Conservation (phyloP, 2,329 filamentous ascomycete species). For the Aspergillus hiratsukae region DNA sequence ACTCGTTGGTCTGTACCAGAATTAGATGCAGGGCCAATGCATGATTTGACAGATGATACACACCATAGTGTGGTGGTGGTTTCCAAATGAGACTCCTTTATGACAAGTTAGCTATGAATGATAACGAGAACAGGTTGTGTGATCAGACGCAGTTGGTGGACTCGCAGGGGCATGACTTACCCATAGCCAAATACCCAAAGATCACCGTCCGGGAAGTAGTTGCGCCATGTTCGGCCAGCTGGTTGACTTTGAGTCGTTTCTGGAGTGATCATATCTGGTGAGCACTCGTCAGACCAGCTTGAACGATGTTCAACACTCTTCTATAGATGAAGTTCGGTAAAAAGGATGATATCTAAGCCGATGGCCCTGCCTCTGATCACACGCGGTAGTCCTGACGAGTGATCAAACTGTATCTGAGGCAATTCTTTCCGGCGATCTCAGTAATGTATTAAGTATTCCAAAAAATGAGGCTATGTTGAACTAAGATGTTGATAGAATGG, state of each 20-base stretch:
- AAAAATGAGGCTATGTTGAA: not conserved
- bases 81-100: conserved; percentile 93
- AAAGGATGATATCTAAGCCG: not conserved
- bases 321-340: not conserved
- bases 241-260: conserved; percentile 21
- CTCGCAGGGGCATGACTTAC: conserved; percentile 48
- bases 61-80: conserved; percentile 92
- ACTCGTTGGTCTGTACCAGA: conserved; percentile 66
- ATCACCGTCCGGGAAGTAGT: conserved; percentile 52
- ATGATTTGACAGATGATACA: conserved; percentile 9
- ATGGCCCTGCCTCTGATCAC: not conserved
- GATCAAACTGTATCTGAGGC: not conserved
- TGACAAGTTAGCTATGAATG: conserved; percentile 7
- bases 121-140: not conserved
- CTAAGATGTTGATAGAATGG: not conserved
- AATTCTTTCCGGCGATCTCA: not conserved
- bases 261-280: conserved; percentile 13
- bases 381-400: not conserved
- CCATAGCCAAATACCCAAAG: conserved; percentile 98
- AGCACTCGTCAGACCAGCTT: conserved; percentile 3
- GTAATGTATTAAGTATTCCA: not conserved
- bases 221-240: conserved; percentile 40
- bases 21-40: not conserved
- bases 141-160: not conserved
- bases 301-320: not conserved